These are phyloP conservation scores for Chaetomium tenue DNA, from an alignment of 495 filamentous ascomycete species.

Conservation along the genomic window DNA sequence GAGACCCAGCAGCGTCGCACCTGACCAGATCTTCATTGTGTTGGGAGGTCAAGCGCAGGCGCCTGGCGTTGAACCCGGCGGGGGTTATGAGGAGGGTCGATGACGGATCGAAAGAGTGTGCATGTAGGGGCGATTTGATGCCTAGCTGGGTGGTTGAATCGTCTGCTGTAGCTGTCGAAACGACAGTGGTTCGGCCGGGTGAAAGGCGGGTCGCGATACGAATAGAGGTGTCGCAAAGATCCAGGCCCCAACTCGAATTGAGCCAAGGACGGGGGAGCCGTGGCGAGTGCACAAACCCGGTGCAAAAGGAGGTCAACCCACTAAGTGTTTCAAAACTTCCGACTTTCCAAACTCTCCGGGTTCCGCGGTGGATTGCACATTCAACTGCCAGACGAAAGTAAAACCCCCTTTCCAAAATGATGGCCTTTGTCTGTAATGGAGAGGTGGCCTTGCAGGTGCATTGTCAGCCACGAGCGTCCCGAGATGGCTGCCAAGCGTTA, in stretches of 20 bases:
- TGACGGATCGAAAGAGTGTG: background rate
- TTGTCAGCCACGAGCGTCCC: background rate
- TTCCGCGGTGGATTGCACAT: background rate
- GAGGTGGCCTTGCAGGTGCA: constrained; percentile 13
- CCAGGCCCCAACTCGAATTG: background rate
- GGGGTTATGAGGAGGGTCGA: constrained; percentile 13
- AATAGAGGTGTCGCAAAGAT: background rate
- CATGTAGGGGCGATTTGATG: constrained; percentile 5
- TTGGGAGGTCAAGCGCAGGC: constrained; percentile 20
- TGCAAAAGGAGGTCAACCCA: background rate
- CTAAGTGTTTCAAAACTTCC: background rate
- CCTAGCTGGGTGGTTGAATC: background rate
- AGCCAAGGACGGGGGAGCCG: background rate
- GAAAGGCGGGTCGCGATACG: background rate
- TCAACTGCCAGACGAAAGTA: background rate
- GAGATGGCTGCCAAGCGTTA: constrained; percentile 7
- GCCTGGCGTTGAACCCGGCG: constrained; percentile 17
- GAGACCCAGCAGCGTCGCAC: constrained; percentile 41
- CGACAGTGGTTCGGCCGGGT: background rate
- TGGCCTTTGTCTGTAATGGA: constrained; percentile 10
- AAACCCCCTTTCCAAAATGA: background rate
- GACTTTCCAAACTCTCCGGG: background rate
- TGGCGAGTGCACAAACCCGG: constrained; percentile 2
- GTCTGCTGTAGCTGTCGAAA: background rate
- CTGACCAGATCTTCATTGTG: constrained; percentile 45